Conservation (phyloP, 2,329 filamentous ascomycete genomes). For the Cadophora gregata region DNA sequence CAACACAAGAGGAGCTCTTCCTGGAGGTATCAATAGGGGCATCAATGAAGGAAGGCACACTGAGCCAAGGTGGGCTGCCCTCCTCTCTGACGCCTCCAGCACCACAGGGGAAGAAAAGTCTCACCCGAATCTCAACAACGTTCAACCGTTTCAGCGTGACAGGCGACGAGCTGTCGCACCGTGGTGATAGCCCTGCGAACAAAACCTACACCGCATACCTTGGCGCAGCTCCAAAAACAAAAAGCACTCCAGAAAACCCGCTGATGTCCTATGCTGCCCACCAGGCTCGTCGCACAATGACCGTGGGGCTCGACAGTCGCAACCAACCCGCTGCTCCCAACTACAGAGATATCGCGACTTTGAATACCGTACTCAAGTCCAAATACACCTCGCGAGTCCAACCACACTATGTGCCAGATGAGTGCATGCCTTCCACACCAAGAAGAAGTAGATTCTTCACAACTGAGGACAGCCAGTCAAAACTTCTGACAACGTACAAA, state of each 20-base stretch:
- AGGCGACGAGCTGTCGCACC: background rate
- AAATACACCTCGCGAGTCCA: background rate
- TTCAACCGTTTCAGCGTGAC: background rate
- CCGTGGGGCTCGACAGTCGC: background rate
- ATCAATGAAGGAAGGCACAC: background rate
- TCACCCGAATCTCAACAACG: background rate
- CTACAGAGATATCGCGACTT: background rate
- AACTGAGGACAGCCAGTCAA: background rate
- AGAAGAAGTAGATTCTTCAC: background rate
- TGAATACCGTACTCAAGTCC: background rate
- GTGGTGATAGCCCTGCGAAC: background rate
- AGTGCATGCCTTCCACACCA: background rate
- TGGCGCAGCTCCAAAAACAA: background rate
- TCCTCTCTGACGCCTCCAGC: background rate
- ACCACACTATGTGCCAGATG: background rate
- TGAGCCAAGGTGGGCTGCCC: background rate
- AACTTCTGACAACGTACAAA: background rate
- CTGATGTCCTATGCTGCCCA: background rate
- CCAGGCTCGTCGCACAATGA: background rate
- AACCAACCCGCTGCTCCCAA: background rate
- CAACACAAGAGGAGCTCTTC: slow-evolving; percentile 7
- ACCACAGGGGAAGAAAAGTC: background rate
- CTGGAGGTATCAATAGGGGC: too few relatives aligned
- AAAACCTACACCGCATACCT: slow-evolving; percentile 7
- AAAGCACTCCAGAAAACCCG: slow-evolving; percentile 13